A percentile compares a stretch with the other conserved stretches of the same genome.
Conservation (phyloP, 352 stramenopile species). For the Phytophthora pinifolia region DNA sequence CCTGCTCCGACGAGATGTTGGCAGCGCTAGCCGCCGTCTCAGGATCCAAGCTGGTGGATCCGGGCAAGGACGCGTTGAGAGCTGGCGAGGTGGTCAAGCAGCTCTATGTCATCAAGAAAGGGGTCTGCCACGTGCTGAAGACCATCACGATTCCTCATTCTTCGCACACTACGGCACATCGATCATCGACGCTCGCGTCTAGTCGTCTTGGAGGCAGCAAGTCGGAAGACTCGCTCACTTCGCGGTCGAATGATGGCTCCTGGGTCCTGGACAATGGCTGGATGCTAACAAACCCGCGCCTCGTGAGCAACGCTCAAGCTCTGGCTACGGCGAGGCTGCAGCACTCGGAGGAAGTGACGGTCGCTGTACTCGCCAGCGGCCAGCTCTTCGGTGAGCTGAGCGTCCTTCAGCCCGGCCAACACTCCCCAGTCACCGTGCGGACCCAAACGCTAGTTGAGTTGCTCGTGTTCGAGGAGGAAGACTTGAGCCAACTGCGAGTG, state of each 20-base stretch:
- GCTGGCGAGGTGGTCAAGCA: constrained; percentile 62
- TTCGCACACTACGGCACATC: constrained; percentile 1
- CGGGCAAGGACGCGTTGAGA: constrained; percentile 48
- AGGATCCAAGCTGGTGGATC: constrained; percentile 53
- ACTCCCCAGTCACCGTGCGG: constrained; percentile 59
- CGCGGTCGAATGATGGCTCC: constrained; percentile 50
- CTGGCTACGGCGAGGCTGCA: constrained; percentile 17
- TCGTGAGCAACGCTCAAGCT: constrained; percentile 49
- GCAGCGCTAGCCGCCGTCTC: constrained; percentile 47
- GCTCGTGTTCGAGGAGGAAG: constrained; percentile 54
- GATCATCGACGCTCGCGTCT: not conserved
- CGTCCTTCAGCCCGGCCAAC: constrained; percentile 63
- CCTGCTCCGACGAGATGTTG: constrained; percentile 53
- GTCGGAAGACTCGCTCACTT: constrained; percentile 31
- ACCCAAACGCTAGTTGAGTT: constrained; percentile 68
- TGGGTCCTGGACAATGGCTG: constrained; percentile 82
- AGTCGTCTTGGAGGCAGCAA: constrained; percentile 14
- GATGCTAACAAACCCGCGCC: constrained; percentile 78
- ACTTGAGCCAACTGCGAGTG: constrained; percentile 54
- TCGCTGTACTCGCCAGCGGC: constrained; percentile 62
- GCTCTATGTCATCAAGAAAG: constrained; percentile 65
- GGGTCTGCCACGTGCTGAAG: constrained; percentile 72
- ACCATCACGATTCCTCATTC: constrained; percentile 36
- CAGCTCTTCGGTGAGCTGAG: constrained; percentile 77
- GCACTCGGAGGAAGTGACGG: constrained; percentile 46